Base-by-base conservation (phyloP, 116 monocot species). In the Cymodocea nodosa region DNA sequence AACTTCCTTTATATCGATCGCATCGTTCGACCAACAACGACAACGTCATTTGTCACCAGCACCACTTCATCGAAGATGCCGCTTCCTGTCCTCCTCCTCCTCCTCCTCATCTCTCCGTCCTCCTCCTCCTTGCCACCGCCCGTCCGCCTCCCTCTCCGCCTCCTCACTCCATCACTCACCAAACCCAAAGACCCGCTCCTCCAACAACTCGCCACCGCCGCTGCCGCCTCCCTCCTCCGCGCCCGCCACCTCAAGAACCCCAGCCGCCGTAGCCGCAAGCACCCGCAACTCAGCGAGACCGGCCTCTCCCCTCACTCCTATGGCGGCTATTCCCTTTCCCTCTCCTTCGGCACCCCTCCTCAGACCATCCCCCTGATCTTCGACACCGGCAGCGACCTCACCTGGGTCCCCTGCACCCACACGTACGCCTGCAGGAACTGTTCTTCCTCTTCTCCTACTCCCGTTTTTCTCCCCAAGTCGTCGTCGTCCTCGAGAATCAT, bases 371-470 rank as follows among this genome's bases (percentile, higher is more conserved):
- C 79, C n/a, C 66, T 94, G 55, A 69, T 94, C 50, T 68, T 94
- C 53, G 89, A 94, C 83, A 84, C 93, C 63, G 93, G 84, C 64
- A 77, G 79, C 73, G 70, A 74, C 56, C 77, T 89, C 69, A 66
- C 76, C 24, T 94, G 87, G 94, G 18, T 77, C 17, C 86, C 94
- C 62, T 94, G 89, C 78, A 89, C 89, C 22, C 50, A 40, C 22
- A 76, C 80, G 75, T 94, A 86, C 80, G 18, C 52, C 25, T 91
- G 86, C 84, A 75, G 50, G n/a, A 70, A 70, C 63, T 89, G 94
- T 62, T 67, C 68, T 60, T 48, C 40, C 15, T 30, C 49, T 15
- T 15, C 57, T 7, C 55, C 48, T 4, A 56, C 60, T 22, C 69
- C 74, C 23, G 48, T 73, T 24, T 89, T 89, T 73, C 62, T 81